phyloP scores from a whole-genome alignment of 768 basidiomycete genomes.

The Termitomyces sp. region DNA sequence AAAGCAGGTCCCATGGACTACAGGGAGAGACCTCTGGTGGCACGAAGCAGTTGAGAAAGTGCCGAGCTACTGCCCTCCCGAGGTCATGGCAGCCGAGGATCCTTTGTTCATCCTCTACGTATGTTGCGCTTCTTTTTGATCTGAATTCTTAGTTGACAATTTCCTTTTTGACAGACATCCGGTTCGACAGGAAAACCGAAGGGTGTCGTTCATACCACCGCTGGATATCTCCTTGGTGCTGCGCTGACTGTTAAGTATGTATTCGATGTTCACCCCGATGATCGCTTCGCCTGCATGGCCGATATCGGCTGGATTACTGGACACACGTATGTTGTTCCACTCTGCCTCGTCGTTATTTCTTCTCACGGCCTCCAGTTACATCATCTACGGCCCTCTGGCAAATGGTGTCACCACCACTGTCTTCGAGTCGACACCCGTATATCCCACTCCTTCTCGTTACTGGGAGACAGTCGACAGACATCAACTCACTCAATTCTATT shows the following conservation, averaged over 20 bases:
- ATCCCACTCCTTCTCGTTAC: conserved; percentile 94
- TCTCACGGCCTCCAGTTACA: conserved; percentile 47
- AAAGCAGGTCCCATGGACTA: conserved; percentile 69
- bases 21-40: conserved; percentile 94
- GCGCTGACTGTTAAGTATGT: conserved; percentile 94
- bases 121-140: conserved; percentile 26
- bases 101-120: conserved; percentile 99
- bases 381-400: conserved; percentile 91
- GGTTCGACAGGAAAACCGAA: conserved; percentile 96
- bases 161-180: conserved; percentile 56
- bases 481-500: conserved; percentile 94
- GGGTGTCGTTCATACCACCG: conserved; percentile 90
- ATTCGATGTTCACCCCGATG: conserved; percentile 95
- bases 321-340: conserved; percentile 56
- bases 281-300: conserved; percentile 97
- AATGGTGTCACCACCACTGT: conserved; percentile 82
- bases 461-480: conserved; percentile 95
- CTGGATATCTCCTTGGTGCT: conserved; percentile 87
- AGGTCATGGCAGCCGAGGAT: conserved; percentile 88
- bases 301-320: conserved; percentile 99
- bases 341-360: conserved; percentile 1
- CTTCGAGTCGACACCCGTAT: conserved; percentile 96
- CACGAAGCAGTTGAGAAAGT: conserved; percentile 86
- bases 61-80: conserved; percentile 81
- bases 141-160: conserved; percentile 5